Evolutionary conservation across 2,329 filamentous ascomycete species (phyloP).

Genomic region (Bretziella fagacearum): DNA sequence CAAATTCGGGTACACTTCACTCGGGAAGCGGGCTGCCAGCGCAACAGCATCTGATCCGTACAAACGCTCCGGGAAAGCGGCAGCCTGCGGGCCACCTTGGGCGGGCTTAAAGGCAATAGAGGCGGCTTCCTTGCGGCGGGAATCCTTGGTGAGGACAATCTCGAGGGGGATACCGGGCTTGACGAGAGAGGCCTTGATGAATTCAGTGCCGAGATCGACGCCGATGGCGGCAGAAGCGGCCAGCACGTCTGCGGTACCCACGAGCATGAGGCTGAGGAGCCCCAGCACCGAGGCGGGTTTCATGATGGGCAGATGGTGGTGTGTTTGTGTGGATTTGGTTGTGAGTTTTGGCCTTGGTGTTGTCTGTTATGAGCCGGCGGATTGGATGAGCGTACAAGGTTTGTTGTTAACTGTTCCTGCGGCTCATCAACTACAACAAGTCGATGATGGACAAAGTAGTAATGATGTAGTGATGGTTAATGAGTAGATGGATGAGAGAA

Average conservation of each 20-base stretch:
- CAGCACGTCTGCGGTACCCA: slow-evolving; percentile 32
- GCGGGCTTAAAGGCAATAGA: slow-evolving; percentile 86
- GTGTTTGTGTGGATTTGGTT: not conserved
- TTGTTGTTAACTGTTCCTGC: not conserved
- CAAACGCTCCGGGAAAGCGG: slow-evolving; percentile 65
- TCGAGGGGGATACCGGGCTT: slow-evolving; percentile 95
- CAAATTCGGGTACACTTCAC: slow-evolving; percentile 87
- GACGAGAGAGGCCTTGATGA: slow-evolving; percentile 88
- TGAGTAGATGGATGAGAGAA: no score
- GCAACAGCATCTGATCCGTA: slow-evolving; percentile 89
- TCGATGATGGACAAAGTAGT: not conserved
- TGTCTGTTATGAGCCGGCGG: no score
- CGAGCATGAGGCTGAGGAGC: slow-evolving; percentile 20
- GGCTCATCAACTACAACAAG: not conserved
- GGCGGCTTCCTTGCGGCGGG: slow-evolving; percentile 82
- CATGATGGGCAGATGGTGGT: slow-evolving; percentile 7
- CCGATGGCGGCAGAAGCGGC: slow-evolving; percentile 63
- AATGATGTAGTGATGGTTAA: not conserved
- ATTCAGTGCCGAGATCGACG: slow-evolving; percentile 87
- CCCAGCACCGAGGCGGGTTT: slow-evolving; percentile 7
- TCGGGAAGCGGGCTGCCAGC: slow-evolving; percentile 70
- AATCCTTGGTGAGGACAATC: slow-evolving; percentile 95
- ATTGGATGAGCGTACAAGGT: no score
- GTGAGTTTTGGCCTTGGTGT: not conserved
- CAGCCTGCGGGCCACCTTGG: slow-evolving; percentile 45